Evolutionary conservation across 208 protist genomes (phyloP).

Genomic region (Leishmania tropica): DNA sequence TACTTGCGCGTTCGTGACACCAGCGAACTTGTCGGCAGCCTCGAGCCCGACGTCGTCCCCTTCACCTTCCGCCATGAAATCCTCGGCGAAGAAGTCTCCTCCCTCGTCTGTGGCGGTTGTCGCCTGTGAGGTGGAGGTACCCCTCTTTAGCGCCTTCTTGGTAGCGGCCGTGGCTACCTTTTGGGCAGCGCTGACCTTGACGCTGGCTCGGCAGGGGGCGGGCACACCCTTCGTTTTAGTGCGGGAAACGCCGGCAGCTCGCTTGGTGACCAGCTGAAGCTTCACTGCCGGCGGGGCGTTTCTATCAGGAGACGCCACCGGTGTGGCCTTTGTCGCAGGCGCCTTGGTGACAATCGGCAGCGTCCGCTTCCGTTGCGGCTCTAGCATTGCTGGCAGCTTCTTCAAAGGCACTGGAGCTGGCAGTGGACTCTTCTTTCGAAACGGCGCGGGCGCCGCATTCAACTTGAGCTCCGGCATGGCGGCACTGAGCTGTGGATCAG

Average conservation of each 20-base stretch:
- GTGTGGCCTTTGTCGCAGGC: background rate
- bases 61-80: slow-evolving; percentile 6
- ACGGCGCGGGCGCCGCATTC: background rate
- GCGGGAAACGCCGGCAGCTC: background rate
- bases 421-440: background rate
- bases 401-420: background rate
- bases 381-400: background rate
- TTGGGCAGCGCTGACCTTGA: background rate
- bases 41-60: background rate
- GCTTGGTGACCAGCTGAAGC: background rate
- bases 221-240: background rate
- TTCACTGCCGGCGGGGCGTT: background rate
- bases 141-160: slow-evolving; percentile 1
- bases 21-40: background rate
- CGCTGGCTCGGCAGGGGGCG: background rate
- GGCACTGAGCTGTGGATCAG: background rate
- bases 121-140: background rate
- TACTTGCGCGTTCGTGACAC: background rate
- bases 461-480: background rate
- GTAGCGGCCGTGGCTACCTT: background rate
- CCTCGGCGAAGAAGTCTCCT: slow-evolving; percentile 5
- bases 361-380: background rate
- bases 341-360: background rate
- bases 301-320: background rate
- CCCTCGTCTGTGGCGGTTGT: background rate